phyloP scores from a whole-genome alignment of 1,284 basidiomycete species.

The Pseudomicrostroma phylloplanum region DNA sequence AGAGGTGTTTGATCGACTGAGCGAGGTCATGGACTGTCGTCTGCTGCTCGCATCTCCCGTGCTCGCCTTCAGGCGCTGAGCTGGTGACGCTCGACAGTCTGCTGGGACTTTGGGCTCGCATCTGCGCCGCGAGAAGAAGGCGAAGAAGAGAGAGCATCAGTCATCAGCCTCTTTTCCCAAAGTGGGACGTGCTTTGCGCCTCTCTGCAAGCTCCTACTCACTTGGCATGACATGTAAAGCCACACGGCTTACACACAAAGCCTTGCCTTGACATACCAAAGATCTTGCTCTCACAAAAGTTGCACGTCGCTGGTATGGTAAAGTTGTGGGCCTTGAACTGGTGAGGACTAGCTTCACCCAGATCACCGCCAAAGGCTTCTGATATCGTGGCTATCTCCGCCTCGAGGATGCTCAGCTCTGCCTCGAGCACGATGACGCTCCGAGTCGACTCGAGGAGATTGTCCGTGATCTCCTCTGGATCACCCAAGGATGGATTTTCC shows the following conservation, averaged over 20 bases:
- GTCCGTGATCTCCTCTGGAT: constrained; percentile 32
- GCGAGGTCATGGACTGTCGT: not conserved
- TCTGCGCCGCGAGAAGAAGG: not conserved
- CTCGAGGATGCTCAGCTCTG: constrained; percentile 20
- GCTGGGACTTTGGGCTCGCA: constrained; percentile 41
- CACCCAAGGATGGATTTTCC: constrained; percentile 23
- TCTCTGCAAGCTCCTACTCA: too few species aligned
- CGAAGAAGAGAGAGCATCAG: too few species aligned
- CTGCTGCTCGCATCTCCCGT: not conserved
- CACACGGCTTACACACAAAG: constrained; percentile 33
- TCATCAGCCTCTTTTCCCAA: too few species aligned
- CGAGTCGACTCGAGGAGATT: constrained; percentile 27
- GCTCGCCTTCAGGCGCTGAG: not conserved
- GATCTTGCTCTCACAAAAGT: constrained; percentile 31
- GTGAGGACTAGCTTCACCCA: constrained; percentile 28
- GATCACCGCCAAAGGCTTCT: constrained; percentile 23
- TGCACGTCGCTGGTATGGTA: constrained; percentile 32
- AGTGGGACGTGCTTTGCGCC: too few species aligned
- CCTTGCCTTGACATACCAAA: constrained; percentile 35
- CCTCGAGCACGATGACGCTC: constrained; percentile 20
- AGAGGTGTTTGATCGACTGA: too few species aligned
- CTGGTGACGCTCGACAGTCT: constrained; percentile 27
- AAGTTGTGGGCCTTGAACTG: constrained; percentile 35
- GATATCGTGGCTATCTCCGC: constrained; percentile 25
- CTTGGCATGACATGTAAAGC: constrained; percentile 33